Percentiles rank a stretch among this genome's conserved stretches.
Conservation (phyloP, 2,329 filamentous ascomycete genomes). For the Pseudogymnoascus sp. region DNA sequence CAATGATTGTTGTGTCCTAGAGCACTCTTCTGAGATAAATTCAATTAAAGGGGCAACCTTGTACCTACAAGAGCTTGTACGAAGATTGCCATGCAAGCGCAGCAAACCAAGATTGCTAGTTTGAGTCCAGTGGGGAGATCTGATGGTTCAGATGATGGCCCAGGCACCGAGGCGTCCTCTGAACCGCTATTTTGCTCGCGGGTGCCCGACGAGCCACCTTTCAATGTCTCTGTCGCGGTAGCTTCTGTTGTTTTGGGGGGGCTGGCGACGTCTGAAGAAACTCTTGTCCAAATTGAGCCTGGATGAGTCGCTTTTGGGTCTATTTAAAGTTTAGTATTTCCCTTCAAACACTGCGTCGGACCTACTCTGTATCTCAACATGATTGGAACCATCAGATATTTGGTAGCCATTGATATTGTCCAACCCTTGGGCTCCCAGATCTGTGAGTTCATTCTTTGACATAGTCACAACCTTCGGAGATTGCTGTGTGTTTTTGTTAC, state of each 20-base stretch:
- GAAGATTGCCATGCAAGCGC: background rate
- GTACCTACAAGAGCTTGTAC: slow-evolving; percentile 20
- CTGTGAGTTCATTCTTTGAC: background rate
- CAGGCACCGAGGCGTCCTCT: background rate
- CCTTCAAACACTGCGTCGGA: background rate
- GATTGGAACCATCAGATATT: background rate
- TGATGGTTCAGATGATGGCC: background rate
- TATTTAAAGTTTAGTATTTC: background rate
- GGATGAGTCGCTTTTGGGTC: background rate
- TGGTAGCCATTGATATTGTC: background rate
- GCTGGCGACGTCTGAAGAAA: background rate
- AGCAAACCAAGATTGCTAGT: background rate
- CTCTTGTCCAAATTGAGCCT: background rate
- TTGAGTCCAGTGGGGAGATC: background rate
- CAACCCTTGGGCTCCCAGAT: background rate
- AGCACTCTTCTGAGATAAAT: slow-evolving; percentile 36
- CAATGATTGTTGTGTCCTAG: slow-evolving; percentile 30
- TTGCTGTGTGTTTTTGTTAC: background rate
- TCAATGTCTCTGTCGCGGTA: background rate
- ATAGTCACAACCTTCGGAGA: background rate
- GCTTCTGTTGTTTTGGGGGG: background rate
- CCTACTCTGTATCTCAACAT: background rate
- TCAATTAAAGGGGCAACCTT: slow-evolving; percentile 35
- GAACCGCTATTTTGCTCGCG: background rate
- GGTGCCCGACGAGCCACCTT: background rate